Evolutionary conservation across 495 filamentous ascomycete species (phyloP), one percentile per base, ranked within the genome.

Genomic region (Penicillium waksmanii): DNA sequence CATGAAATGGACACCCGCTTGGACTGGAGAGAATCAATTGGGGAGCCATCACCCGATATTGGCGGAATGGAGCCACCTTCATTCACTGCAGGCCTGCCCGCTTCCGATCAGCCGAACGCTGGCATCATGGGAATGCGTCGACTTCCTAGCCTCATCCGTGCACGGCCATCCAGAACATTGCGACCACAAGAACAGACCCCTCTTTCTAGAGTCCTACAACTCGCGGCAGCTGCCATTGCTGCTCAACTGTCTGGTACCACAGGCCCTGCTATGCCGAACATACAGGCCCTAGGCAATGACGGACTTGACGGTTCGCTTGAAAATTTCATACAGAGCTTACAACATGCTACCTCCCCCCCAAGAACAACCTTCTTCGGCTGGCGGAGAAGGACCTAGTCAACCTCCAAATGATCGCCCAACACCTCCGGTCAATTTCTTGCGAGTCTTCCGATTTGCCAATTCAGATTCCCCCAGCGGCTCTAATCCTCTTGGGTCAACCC

Each of bases 381-480:
- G 73, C 43, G 71, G 64, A 12, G 73, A 77, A 43, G 51, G 68
- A 46, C 57, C 72, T 6, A 70, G 66, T 36, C 49, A 60, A n/a
- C 19, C 57, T 54, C 63, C 57, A 17, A 66, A 64, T n/a, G 67
- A 70, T 48, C 73, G 67, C 15, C 73, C 77, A 36, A 66, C 76
- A 12, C 71, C 80, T 33, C 82, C 84, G 2, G 74, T 86, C 42
- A 86, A 86, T 57, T 85, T 86, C 56, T 71, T 87, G 53, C 74
- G 84, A 40, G 84, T 86, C 38, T 87, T 87, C 62, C 80, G 84
- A 40, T 86, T 87, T 69, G 79, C 82, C 46, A 85, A 83, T 65
- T 74, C 79, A 7, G 78, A 78, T 13, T 47, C 66, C 33, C 47
- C 70, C 27, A 50, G 64, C 13, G 63, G 65, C 15, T 40, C 66